A percentile compares a stretch with the other conserved stretches of the same genome.
Conservation (phyloP, 352 stramenopile genomes). For the Globisporangium recalcitrans region DNA sequence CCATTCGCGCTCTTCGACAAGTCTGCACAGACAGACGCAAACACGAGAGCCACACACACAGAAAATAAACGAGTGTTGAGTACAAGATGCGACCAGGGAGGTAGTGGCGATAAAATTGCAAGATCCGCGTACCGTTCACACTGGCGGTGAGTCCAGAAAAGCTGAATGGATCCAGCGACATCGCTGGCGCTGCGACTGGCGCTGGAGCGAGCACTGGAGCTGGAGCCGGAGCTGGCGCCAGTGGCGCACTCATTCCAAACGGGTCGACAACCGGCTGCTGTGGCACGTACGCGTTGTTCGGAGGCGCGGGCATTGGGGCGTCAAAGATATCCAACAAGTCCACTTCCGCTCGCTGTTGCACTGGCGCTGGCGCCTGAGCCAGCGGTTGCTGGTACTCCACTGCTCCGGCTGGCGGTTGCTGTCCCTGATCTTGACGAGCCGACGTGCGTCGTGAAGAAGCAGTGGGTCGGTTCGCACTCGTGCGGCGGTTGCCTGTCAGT, state of each 20-base stretch:
- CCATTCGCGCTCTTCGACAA: slow-evolving; percentile 27
- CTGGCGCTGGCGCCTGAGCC: slow-evolving; percentile 17
- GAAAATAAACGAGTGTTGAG: background rate
- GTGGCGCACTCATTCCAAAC: slow-evolving; percentile 52
- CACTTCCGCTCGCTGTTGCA: slow-evolving; percentile 53
- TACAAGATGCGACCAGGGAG: background rate
- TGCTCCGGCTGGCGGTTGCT: slow-evolving; percentile 14
- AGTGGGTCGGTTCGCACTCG: slow-evolving; percentile 22
- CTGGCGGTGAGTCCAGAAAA: slow-evolving; percentile 61
- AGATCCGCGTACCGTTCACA: slow-evolving; percentile 48
- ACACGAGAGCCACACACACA: too few relatives aligned
- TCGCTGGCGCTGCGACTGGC: slow-evolving; percentile 17
- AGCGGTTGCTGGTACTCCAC: slow-evolving; percentile 26
- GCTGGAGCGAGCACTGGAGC: slow-evolving; percentile 5
- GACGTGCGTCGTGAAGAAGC: slow-evolving; percentile 27
- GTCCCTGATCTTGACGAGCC: slow-evolving; percentile 35
- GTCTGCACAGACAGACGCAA: slow-evolving; percentile 12
- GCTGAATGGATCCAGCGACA: slow-evolving; percentile 68
- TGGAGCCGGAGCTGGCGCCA: slow-evolving; percentile 35
- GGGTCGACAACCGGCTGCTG: slow-evolving; percentile 41
- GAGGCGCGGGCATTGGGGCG: slow-evolving; percentile 31
- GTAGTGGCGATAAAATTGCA: background rate
- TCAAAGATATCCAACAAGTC: slow-evolving; percentile 87
- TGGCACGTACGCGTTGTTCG: slow-evolving; percentile 22
- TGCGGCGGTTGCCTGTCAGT: slow-evolving; percentile 23